These are phyloP conservation scores for Candida sakaeoensis DNA, from an alignment of 805 yeast genomes.

Conservation along the genomic window DNA sequence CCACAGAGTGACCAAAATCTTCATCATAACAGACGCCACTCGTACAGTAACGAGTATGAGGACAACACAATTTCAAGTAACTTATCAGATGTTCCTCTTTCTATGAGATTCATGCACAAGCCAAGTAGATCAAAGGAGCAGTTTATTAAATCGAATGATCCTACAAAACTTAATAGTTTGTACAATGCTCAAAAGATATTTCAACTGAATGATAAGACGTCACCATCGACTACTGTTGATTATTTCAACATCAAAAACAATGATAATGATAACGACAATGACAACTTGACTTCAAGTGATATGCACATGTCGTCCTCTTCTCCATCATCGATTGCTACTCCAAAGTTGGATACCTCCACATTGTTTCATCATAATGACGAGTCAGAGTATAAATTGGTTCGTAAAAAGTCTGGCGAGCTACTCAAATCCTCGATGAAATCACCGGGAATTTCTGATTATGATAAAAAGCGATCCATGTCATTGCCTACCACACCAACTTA, in stretches of 20 bases:
- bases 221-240: neutral
- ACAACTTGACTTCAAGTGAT: too few relatives aligned
- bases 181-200: slow-evolving; percentile 17
- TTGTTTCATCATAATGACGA: slow-evolving; percentile 2
- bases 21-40: slow-evolving; percentile 5
- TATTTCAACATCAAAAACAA: neutral
- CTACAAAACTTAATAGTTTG: slow-evolving; percentile 26
- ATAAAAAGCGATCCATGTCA: slow-evolving; percentile 28
- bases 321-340: slow-evolving; percentile 8
- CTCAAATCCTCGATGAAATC: slow-evolving; percentile 71
- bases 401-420: slow-evolving; percentile 87
- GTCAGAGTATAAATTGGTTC: slow-evolving; percentile 41
- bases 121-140: slow-evolving; percentile 33
- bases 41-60: neutral
- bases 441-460: slow-evolving; percentile 27
- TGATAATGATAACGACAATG: neutral
- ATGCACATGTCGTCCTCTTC: slow-evolving; percentile 5
- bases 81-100: slow-evolving; percentile 15
- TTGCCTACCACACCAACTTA: slow-evolving; percentile 53
- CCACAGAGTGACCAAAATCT: neutral
- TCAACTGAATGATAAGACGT: neutral
- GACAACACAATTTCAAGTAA: neutral
- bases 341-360: slow-evolving; percentile 2
- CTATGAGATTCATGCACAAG: slow-evolving; percentile 36
- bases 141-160: slow-evolving; percentile 28